A percentile compares a stretch with the other conserved stretches of the same genome.
These are phyloP conservation scores for Quercus cerris DNA, from an alignment of 306 rosid species.

Conservation along the genomic window DNA sequence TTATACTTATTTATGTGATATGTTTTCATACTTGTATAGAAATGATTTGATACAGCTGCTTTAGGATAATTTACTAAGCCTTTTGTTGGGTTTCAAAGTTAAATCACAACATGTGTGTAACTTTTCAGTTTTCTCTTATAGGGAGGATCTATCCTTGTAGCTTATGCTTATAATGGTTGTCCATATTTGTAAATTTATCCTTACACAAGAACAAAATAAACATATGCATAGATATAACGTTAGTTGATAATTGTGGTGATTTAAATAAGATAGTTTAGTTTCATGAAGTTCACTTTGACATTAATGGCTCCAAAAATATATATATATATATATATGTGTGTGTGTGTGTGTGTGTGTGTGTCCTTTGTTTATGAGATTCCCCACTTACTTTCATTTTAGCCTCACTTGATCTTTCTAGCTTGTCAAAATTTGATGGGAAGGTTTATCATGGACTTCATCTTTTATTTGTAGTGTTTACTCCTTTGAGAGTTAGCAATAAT, in stretches of 20 bases:
- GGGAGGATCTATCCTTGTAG: neutral
- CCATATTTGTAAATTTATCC: neutral
- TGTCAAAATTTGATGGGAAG: neutral
- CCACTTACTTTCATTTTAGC: neutral
- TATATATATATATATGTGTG: too few relatives aligned
- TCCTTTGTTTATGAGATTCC: neutral
- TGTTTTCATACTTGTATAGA: neutral
- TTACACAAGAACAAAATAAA: neutral
- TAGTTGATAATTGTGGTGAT: neutral
- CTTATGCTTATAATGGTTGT: neutral
- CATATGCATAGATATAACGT: neutral
- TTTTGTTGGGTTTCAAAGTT: neutral
- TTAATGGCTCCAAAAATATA: neutral
- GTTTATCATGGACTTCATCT: neutral
- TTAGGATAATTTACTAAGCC: neutral
- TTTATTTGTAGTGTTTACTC: neutral
- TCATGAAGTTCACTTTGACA: neutral
- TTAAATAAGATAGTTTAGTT: neutral
- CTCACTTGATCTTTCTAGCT: neutral
- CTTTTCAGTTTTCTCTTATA: neutral
- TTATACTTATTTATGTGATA: neutral
- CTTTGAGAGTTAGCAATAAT: neutral
- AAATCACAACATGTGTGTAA: neutral
- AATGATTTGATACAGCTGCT: neutral
- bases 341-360: neutral